phyloP scores from a whole-genome alignment of 169 alveolate genomes.

The Eimeria mitis region DNA sequence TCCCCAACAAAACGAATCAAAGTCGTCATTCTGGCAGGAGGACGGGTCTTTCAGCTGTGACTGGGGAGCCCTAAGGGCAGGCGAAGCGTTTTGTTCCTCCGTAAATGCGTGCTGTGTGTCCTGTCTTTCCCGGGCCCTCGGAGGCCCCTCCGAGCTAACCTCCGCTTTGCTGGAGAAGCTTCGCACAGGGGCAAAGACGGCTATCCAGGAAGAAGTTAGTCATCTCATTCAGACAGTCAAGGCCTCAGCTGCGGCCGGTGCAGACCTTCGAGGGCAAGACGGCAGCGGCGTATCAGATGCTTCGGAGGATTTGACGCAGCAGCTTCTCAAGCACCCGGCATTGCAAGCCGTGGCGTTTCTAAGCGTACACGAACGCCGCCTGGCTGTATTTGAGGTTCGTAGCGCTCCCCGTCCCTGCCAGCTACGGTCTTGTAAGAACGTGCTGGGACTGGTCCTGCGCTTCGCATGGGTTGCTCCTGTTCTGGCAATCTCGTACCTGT shows the following conservation, averaged over 20 bases:
- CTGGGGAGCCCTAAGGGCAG: slow-evolving; percentile 63
- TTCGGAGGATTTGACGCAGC: slow-evolving; percentile 20
- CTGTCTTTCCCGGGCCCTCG: slow-evolving; percentile 62
- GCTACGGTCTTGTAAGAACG: neutral
- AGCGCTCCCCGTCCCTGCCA: neutral
- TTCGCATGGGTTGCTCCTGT: neutral
- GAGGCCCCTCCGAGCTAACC: slow-evolving; percentile 50
- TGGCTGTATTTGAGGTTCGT: slow-evolving; percentile 62
- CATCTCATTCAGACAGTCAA: slow-evolving; percentile 36
- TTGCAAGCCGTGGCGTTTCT: slow-evolving; percentile 65
- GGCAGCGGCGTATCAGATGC: neutral
- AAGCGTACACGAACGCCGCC: slow-evolving; percentile 72
- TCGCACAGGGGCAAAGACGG: slow-evolving; percentile 56
- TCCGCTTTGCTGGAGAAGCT: slow-evolving; percentile 48
- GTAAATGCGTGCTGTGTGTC: slow-evolving; percentile 30
- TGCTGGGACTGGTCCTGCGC: neutral
- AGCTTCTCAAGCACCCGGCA: slow-evolving; percentile 68
- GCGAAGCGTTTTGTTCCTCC: slow-evolving; percentile 59
- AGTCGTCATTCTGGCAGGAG: slow-evolving; percentile 35
- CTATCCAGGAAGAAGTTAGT: slow-evolving; percentile 30
- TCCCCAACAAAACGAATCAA: neutral
- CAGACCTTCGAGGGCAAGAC: neutral
- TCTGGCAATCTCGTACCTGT: neutral
- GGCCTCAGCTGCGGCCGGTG: slow-evolving; percentile 4
- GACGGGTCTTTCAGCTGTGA: slow-evolving; percentile 70